Conservation (phyloP, 2,329 filamentous ascomycete genomes). For the Pseudogymnoascus sp. region DNA sequence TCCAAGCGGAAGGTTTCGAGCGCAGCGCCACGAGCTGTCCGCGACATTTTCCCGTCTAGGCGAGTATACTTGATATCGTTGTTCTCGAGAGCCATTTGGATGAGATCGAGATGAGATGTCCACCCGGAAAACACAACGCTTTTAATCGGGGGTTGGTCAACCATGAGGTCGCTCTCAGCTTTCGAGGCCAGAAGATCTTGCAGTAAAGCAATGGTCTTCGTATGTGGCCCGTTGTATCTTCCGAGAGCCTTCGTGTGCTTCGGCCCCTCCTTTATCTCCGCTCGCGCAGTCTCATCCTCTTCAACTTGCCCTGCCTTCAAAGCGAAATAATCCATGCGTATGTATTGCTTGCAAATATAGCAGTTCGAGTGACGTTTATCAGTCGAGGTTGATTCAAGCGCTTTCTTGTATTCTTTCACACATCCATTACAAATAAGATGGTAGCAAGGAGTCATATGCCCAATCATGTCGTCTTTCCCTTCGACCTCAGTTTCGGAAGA, state of each 20-base stretch:
- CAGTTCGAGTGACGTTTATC: constrained; percentile 48
- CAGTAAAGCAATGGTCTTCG: constrained; percentile 80
- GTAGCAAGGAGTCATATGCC: constrained; percentile 79
- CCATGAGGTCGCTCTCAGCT: constrained; percentile 53
- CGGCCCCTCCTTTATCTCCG: constrained; percentile 27
- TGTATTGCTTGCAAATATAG: constrained; percentile 59
- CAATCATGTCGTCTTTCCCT: constrained; percentile 57
- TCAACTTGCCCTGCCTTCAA: constrained; percentile 47
- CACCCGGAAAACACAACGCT: constrained; percentile 95
- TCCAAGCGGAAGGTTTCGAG: constrained; percentile 75
- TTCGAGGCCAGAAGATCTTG: constrained; percentile 64
- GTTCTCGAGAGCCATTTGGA: constrained; percentile 70
- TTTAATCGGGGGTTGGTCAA: constrained; percentile 71
- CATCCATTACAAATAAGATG: constrained; percentile 78
- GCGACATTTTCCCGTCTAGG: constrained; percentile 86
- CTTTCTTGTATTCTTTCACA: constrained; percentile 53
- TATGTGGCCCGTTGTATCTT: constrained; percentile 78
- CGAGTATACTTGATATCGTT: constrained; percentile 64
- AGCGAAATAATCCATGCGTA: constrained; percentile 59
- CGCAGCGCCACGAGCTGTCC: constrained; percentile 64
- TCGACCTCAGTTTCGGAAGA: constrained; percentile 52
- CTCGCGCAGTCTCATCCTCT: constrained; percentile 25
- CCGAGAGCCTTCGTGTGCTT: constrained; percentile 56
- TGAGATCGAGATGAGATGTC: constrained; percentile 90
- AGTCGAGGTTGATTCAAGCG: constrained; percentile 39